Evolutionary conservation across 2,329 filamentous ascomycete species (phyloP).

Genomic region (Rasamsonia emersonii): DNA sequence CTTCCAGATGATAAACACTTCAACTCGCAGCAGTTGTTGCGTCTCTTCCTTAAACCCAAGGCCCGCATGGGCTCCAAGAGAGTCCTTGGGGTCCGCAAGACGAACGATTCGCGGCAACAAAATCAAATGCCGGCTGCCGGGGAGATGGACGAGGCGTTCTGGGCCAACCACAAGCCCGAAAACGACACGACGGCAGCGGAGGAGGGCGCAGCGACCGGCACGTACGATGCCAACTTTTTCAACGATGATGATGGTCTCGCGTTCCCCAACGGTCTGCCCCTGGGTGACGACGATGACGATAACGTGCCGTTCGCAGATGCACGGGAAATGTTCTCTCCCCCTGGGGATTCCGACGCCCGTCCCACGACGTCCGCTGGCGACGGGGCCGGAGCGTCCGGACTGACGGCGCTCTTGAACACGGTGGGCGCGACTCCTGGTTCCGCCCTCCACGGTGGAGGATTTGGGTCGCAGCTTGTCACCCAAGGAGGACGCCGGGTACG

Average conservation of each 20-base stretch:
- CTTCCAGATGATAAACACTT: slow-evolving; percentile 98
- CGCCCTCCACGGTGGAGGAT: slow-evolving; percentile 43
- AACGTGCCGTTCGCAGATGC: slow-evolving; percentile 42
- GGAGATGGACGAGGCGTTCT: slow-evolving; percentile 92
- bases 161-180: slow-evolving; percentile 58
- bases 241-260: slow-evolving; percentile 55
- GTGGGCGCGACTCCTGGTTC: slow-evolving; percentile 34
- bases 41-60: slow-evolving; percentile 89
- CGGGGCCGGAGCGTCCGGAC: slow-evolving; percentile 25
- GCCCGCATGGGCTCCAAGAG: slow-evolving; percentile 67
- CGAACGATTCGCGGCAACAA: slow-evolving; percentile 24
- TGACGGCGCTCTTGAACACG: slow-evolving; percentile 32
- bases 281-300: slow-evolving; percentile 40
- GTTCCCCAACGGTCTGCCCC: slow-evolving; percentile 37
- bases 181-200: slow-evolving; percentile 41
- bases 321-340: slow-evolving; percentile 39
- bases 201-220: slow-evolving; percentile 57
- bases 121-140: slow-evolving; percentile 54
- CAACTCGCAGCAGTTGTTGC: slow-evolving; percentile 82
- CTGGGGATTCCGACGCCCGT: slow-evolving; percentile 22
- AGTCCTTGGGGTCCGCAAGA: slow-evolving; percentile 39
- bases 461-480: slow-evolving; percentile 54
- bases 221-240: slow-evolving; percentile 98
- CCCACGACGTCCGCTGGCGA: slow-evolving; percentile 25
- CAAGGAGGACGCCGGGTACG: slow-evolving; percentile 49